A percentile compares a stretch with the other conserved stretches of the same genome.
Conservation (phyloP, 805 yeast species). For the Suhomyces xylopsoci region DNA sequence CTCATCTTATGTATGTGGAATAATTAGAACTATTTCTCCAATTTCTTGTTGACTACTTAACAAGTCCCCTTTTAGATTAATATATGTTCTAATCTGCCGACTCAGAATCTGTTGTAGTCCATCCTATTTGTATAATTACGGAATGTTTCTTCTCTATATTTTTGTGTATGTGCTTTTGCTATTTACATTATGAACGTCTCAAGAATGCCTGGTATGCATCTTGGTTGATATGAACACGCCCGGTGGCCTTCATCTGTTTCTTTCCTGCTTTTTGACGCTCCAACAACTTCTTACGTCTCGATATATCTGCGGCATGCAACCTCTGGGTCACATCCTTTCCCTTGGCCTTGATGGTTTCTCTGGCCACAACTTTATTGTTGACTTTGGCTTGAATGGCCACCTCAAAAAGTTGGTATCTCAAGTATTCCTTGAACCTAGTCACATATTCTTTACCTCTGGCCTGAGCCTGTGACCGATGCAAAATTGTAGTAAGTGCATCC, state of each 20-base stretch:
- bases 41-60: too few species aligned
- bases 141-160: too few species aligned
- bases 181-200: conserved; percentile 9
- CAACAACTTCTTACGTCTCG: conserved; percentile 83
- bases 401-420: conserved; percentile 83
- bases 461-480: conserved; percentile 79
- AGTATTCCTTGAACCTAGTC: conserved; percentile 70
- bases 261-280: conserved; percentile 93
- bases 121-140: too few species aligned
- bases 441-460: conserved; percentile 79
- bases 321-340: conserved; percentile 93
- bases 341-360: conserved; percentile 91
- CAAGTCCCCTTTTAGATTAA: too few species aligned
- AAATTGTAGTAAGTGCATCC: conserved; percentile 88
- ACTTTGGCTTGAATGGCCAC: conserved; percentile 90
- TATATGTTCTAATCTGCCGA: too few species aligned
- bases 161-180: conserved; percentile 1
- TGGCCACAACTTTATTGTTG: conserved; percentile 73
- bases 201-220: conserved; percentile 90
- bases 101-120: too few species aligned
- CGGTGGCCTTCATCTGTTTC: conserved; percentile 74
- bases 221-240: conserved; percentile 72
- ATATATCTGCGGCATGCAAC: conserved; percentile 89
- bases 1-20: too few species aligned
- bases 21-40: too few species aligned